Evolutionary conservation across 2,329 filamentous ascomycete species (phyloP).

Genomic region (Colletotrichum trifolii): DNA sequence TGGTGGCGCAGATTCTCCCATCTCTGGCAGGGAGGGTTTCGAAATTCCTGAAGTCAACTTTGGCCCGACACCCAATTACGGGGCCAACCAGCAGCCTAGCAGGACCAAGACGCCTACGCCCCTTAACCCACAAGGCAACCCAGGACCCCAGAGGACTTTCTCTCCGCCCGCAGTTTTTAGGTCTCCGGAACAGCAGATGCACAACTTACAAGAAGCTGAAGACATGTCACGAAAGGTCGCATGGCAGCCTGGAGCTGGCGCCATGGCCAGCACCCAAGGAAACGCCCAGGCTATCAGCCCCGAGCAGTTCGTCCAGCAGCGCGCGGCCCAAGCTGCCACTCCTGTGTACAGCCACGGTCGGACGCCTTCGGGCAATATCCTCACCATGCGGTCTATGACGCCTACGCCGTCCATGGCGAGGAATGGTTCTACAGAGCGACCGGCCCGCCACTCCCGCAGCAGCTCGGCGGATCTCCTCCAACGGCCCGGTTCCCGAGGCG

Average conservation of each 20-base stretch:
- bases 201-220: constrained; percentile 60
- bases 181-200: constrained; percentile 43
- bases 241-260: constrained; percentile 79
- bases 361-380: constrained; percentile 63
- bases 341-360: constrained; percentile 63
- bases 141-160: constrained; percentile 43
- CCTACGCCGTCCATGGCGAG: constrained; percentile 57
- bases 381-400: constrained; percentile 51
- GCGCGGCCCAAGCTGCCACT: constrained; percentile 64
- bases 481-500: constrained; percentile 69
- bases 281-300: constrained; percentile 70
- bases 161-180: constrained; percentile 44
- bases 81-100: constrained; percentile 44
- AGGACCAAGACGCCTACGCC: constrained; percentile 46
- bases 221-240: constrained; percentile 73
- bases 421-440: constrained; percentile 53
- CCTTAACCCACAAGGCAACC: constrained; percentile 39
- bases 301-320: constrained; percentile 86
- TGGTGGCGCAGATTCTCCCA: constrained; percentile 60
- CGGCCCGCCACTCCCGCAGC: constrained; percentile 55
- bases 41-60: constrained; percentile 84
- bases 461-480: constrained; percentile 60
- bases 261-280: constrained; percentile 47
- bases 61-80: constrained; percentile 82
- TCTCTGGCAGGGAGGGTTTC: constrained; percentile 44